Base-by-base conservation (phyloP, 768 basidiomycete species). In the Leccinum subgranulosum region DNA sequence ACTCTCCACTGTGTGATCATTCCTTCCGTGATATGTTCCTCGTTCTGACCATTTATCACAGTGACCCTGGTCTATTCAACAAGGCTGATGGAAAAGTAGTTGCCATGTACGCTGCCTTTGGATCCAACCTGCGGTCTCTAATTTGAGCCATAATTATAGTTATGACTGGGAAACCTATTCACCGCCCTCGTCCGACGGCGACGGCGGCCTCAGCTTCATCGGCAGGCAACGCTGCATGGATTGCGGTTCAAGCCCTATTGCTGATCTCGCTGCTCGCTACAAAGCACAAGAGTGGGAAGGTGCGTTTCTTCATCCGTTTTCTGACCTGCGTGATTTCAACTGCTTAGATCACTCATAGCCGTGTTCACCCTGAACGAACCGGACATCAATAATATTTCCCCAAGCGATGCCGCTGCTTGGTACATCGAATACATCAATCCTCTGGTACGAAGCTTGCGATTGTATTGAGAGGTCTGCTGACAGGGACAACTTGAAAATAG, bases 211-310 rank as follows among this genome's bases (percentile, higher is more conserved):
- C 17, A 66, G 63, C 5, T 76, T 77, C 62, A 70, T 77, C 7
- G 75, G 75, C 11, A 77, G 70, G 76, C 76, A 76, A 53, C 74
- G 70, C 15, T 76, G 74, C 55, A 49, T 63, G 6, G 74, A 76
- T 46, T 76, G 75, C 19, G 52, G 21, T 53, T 76, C 75, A 7
- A 76, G 75, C 25, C 75, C 75, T 2, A 66, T 76, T 14, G 60
- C 59, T 4, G 55, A 68, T n/a, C 71, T 76, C 33, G 54, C 60
- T 15, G 52, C 66, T 34, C 75, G 74, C 58, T 71, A 67, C 65
- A 12, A 72, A 52, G 21, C 64, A 10, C 70, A 74, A 49, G 58
- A 57, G 3, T 74, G 73, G 73, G 61, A 62, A 29, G 74, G 72
- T 73, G 58, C 3, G 69, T 65, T 10, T 47, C 19, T 34, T 43